A percentile compares a stretch with the other conserved stretches of the same genome.
Evolutionary conservation across 2,329 filamentous ascomycete genomes (phyloP).

Genomic region (Fonsecaea erecta): DNA sequence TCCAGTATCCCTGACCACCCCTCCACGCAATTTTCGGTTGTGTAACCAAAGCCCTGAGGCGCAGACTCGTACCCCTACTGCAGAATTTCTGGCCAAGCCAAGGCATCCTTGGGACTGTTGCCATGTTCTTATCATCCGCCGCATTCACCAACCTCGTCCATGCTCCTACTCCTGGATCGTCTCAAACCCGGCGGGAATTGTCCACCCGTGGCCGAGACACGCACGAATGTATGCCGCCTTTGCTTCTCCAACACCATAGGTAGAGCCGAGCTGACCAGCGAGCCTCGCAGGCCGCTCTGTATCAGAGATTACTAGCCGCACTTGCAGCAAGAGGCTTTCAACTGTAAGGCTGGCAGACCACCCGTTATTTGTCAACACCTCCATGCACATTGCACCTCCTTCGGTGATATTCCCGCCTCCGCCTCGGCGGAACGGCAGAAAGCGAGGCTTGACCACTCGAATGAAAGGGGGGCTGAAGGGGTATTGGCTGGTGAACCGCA

Average conservation of each 20-base stretch:
- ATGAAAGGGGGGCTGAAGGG: slow-evolving; percentile 83
- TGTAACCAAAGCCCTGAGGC: not conserved
- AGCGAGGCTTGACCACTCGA: slow-evolving; percentile 78
- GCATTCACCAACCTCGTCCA: not conserved
- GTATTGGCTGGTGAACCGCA: slow-evolving; percentile 77
- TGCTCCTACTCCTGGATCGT: slow-evolving; percentile 13
- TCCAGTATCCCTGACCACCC: not conserved
- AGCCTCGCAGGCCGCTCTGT: slow-evolving; percentile 76
- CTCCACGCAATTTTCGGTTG: not conserved
- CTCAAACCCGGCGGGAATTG: slow-evolving; percentile 66
- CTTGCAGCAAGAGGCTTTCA: slow-evolving; percentile 79
- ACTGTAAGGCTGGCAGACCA: slow-evolving; percentile 76
- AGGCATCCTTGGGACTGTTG: not conserved
- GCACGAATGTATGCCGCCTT: slow-evolving; percentile 73
- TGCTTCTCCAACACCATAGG: slow-evolving; percentile 74
- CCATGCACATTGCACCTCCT: slow-evolving; percentile 84
- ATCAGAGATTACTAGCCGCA: slow-evolving; percentile 74
- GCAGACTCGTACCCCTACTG: not conserved
- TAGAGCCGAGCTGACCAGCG: slow-evolving; percentile 34
- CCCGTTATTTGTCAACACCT: slow-evolving; percentile 79
- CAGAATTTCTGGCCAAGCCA: not conserved
- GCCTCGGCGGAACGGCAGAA: slow-evolving; percentile 70
- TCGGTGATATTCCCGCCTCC: slow-evolving; percentile 85
- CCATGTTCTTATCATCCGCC: not conserved
- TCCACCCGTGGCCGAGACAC: slow-evolving; percentile 73